Evolutionary conservation across 2,329 filamentous ascomycete species (phyloP), one percentile per base, ranked within the genome.

Genomic region (Arthrobotrys entomopaga): DNA sequence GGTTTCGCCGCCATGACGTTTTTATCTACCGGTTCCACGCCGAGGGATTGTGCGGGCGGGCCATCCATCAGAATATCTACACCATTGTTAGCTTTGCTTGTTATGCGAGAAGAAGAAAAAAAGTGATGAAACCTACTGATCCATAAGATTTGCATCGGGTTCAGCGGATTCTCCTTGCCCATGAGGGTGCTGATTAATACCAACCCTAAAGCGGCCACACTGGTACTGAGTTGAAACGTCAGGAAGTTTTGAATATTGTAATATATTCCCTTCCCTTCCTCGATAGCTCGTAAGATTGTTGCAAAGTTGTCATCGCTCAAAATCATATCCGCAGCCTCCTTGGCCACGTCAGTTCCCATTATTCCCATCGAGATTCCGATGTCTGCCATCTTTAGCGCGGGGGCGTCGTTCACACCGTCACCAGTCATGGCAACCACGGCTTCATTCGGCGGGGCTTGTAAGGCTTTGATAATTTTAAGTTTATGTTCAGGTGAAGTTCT

Each of bases 191-290:
- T 97, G 79, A 99, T 82, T 77, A 99, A 88, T 16, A 99, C 95
- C 63, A 99, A 85, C 69, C 91, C 92, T 77, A 99, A 84, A 75
- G 95, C 93, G 64, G 96, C 95, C 19, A 96, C 95, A 81, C 93
- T 97, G 54, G 95, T 99, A 82, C 93, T 97, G 69, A 99, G 87
- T 83, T 99, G 96, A 83, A 99, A 99, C 0, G 95, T 98, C 76
- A 99, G 86, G 83, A 99, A 99, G 82, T 99, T 99, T 81, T 99
- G 95, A 77, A 99, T 98, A 82, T 99, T 99, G 86, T 95, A 97
- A 83, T 99, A 99, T 78, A 99, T 99, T 65, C 93, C 95, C 82
- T 99, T 99, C 82, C 95, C 96, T 83, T 99, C 95, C 81, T 99
- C 95, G 76, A 99, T 99, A 29, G 95, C 95, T 72, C 89, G 91